Conservation (phyloP, 2,329 filamentous ascomycete genomes). For the Hymenoscyphus fructigenus region DNA sequence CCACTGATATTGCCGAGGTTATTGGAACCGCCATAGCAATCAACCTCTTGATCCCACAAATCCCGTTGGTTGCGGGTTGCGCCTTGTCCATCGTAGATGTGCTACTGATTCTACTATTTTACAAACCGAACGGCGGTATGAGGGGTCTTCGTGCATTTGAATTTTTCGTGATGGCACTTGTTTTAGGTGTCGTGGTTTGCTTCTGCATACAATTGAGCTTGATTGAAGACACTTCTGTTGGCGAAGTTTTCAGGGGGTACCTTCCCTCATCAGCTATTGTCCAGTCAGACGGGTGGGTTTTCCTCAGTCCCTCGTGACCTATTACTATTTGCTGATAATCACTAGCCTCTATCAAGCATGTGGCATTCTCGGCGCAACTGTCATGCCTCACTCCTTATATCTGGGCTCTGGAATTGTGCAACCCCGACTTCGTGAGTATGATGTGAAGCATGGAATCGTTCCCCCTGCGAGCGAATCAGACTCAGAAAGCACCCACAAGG, state of each 20-base stretch:
- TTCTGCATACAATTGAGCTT: constrained; percentile 69
- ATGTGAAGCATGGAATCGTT: constrained; percentile 53
- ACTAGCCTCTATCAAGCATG: constrained; percentile 64
- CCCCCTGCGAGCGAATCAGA: constrained; percentile 33
- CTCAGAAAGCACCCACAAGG: constrained; percentile 40
- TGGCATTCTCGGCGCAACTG: constrained; percentile 74
- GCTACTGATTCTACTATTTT: constrained; percentile 66
- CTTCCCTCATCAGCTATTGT: constrained; percentile 60
- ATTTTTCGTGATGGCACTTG: constrained; percentile 59
- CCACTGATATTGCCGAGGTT: constrained; percentile 57
- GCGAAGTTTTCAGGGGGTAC: constrained; percentile 64
- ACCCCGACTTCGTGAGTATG: constrained; percentile 63
- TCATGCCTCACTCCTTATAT: constrained; percentile 69
- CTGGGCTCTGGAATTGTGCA: constrained; percentile 70
- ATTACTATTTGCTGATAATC: background rate
- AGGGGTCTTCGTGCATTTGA: constrained; percentile 62
- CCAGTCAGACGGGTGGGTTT: constrained; percentile 51
- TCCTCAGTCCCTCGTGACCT: background rate
- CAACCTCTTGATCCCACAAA: constrained; percentile 61
- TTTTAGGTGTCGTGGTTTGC: constrained; percentile 67
- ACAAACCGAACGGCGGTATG: constrained; percentile 58
- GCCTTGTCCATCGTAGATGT: constrained; percentile 68
- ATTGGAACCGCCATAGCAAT: constrained; percentile 71
- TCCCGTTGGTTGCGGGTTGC: constrained; percentile 67
- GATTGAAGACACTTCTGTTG: constrained; percentile 53